Evolutionary conservation across 139 green algal genomes (phyloP).

Genomic region (Astrephomene gubernaculifera): DNA sequence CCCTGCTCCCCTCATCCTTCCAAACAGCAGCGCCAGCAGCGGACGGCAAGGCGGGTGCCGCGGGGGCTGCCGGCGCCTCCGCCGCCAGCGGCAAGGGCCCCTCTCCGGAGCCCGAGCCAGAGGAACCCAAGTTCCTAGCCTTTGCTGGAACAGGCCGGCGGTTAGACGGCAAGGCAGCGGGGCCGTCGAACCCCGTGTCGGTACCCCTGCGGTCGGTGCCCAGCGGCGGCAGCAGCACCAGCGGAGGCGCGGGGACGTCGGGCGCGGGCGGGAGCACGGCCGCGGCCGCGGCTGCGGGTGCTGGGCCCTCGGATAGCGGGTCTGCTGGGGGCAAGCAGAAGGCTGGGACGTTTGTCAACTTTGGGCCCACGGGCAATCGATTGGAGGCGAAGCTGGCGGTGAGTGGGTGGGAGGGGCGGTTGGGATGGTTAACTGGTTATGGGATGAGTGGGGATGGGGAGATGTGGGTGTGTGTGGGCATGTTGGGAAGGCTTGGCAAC

Average conservation of each 20-base stretch:
- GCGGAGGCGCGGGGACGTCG: conserved; percentile 3
- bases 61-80: neutral
- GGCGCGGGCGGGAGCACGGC: conserved; percentile 22
- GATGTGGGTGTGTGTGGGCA: no score
- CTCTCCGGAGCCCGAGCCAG: conserved; percentile 37
- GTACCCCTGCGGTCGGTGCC: conserved; percentile 41
- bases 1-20: neutral
- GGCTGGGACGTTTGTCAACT: conserved; percentile 74
- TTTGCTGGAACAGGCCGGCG: conserved; percentile 82
- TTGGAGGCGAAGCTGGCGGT: conserved; percentile 73
- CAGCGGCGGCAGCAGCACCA: neutral
- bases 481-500: no score
- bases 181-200: conserved; percentile 46
- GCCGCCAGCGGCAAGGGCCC: neutral
- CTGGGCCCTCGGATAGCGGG: neutral
- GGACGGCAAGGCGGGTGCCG: conserved; percentile 7
- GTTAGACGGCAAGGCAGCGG: conserved; percentile 84
- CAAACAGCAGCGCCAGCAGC: conserved; percentile 11
- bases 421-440: no score
- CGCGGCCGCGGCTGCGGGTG: neutral
- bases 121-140: conserved; percentile 78
- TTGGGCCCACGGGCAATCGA: conserved; percentile 69
- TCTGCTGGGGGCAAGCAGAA: conserved; percentile 37
- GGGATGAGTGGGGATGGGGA: no score
- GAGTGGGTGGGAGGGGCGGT: neutral